Conservation (phyloP, 2,329 filamentous ascomycete species). For the Helicocarpus griseus region DNA sequence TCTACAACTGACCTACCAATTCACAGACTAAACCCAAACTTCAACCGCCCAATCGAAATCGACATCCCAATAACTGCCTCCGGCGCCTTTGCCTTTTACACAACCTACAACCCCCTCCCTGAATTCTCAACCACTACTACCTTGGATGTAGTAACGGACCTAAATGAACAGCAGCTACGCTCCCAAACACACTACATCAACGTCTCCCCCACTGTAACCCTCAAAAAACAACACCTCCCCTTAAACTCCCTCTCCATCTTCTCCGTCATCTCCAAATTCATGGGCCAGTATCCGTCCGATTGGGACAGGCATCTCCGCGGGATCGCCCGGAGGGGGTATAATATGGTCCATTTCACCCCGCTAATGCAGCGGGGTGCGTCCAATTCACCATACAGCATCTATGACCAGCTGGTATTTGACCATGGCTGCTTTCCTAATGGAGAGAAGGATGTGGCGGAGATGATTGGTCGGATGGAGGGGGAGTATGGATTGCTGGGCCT, state of each 20-base stretch:
- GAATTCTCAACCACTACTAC: slow-evolving; percentile 51
- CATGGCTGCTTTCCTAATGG: slow-evolving; percentile 70
- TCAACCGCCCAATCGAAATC: slow-evolving; percentile 84
- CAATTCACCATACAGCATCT: slow-evolving; percentile 95
- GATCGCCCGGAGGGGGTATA: slow-evolving; percentile 87
- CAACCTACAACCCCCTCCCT: slow-evolving; percentile 80
- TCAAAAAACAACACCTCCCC: slow-evolving; percentile 66
- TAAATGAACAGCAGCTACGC: slow-evolving; percentile 36
- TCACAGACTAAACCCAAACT: slow-evolving; percentile 71
- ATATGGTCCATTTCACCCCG: slow-evolving; percentile 98
- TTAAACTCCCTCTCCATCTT: slow-evolving; percentile 83
- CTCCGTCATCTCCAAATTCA: slow-evolving; percentile 94
- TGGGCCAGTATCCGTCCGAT: slow-evolving; percentile 81
- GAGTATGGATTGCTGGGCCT: slow-evolving; percentile 77
- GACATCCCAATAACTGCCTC: slow-evolving; percentile 74
- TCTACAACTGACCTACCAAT: slow-evolving; percentile 6
- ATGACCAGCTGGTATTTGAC: slow-evolving; percentile 85
- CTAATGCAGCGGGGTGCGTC: slow-evolving; percentile 79
- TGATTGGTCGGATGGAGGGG: slow-evolving; percentile 73
- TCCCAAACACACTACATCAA: slow-evolving; percentile 86
- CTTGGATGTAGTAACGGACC: slow-evolving; percentile 33
- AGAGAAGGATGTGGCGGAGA: slow-evolving; percentile 65
- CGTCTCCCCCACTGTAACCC: slow-evolving; percentile 69
- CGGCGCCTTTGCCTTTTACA: slow-evolving; percentile 90
- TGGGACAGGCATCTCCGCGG: slow-evolving; percentile 85